Evolutionary conservation across 805 yeast genomes (phyloP).

Genomic region (Komagataella populi): DNA sequence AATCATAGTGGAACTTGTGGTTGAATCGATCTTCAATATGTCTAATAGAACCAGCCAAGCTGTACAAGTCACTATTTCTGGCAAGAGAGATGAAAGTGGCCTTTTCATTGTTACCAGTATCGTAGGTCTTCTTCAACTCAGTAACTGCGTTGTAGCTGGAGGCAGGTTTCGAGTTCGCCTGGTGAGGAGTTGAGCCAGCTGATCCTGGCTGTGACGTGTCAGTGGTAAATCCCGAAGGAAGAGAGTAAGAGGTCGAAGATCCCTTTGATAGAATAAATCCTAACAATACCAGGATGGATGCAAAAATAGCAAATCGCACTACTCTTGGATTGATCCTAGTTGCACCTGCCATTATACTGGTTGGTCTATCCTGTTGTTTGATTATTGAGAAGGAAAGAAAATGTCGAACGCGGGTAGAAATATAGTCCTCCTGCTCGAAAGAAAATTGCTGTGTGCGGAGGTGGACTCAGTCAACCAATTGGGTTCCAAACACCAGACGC

Average conservation of each 20-base stretch:
- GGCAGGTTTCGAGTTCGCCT: slow-evolving; percentile 4
- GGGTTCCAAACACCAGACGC: no score
- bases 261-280: slow-evolving; percentile 35
- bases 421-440: neutral
- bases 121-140: slow-evolving; percentile 5
- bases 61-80: slow-evolving; percentile 58
- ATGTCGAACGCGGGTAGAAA: neutral
- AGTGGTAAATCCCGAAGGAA: neutral
- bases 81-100: slow-evolving; percentile 79
- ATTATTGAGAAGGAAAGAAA: neutral
- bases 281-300: slow-evolving; percentile 28
- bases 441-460: neutral
- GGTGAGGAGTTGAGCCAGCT: neutral
- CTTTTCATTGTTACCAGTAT: slow-evolving; percentile 28
- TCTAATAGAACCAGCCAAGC: slow-evolving; percentile 50
- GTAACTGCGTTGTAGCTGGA: slow-evolving; percentile 5
- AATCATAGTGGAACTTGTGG: slow-evolving; percentile 67
- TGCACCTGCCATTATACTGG: slow-evolving; percentile 16
- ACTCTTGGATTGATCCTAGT: slow-evolving; percentile 31
- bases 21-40: slow-evolving; percentile 87
- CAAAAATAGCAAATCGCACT: slow-evolving; percentile 32
- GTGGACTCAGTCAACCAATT: neutral
- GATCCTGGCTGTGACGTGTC: neutral
- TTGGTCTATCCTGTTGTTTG: neutral
- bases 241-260: slow-evolving; percentile 19